A percentile compares a stretch with the other conserved stretches of the same genome.
Conservation (phyloP, 441 rosid species). For the Pelargonium cotyledonis region DNA sequence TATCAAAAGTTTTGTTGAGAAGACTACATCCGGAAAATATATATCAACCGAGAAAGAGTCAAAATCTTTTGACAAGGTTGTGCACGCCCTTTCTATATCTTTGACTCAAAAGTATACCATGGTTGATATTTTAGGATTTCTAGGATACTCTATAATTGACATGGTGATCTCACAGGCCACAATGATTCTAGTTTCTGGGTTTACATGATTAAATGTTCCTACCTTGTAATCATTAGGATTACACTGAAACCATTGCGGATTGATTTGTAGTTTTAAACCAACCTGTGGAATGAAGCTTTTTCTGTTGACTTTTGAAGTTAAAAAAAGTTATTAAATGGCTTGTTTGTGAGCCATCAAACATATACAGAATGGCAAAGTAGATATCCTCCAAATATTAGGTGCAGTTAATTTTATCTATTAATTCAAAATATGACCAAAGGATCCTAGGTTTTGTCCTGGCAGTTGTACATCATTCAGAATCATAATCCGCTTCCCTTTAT, state of each 20-base stretch:
- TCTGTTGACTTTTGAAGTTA: conserved; percentile 5
- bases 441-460: neutral
- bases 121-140: neutral
- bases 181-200: neutral
- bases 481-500: neutral
- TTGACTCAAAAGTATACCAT: neutral
- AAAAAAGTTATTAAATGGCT: neutral
- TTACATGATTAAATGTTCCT: neutral
- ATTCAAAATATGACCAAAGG: neutral
- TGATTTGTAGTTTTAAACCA: neutral
- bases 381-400: neutral
- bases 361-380: neutral
- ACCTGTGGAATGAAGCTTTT: conserved; percentile 1
- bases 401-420: neutral
- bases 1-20: conserved; percentile 21
- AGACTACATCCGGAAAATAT: conserved; percentile 27
- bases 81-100: conserved; percentile 18
- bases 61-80: conserved; percentile 82
- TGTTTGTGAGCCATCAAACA: neutral
- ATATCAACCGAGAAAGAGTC: conserved; percentile 35
- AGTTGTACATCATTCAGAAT: neutral
- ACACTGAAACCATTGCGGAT: neutral
- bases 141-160: neutral
- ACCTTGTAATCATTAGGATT: neutral
- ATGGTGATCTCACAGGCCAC: neutral